A percentile compares a stretch with the other conserved stretches of the same genome.
These are phyloP conservation scores for Phialophora tarda DNA, from an alignment of 2,329 filamentous ascomycete genomes.

Conservation along the genomic window DNA sequence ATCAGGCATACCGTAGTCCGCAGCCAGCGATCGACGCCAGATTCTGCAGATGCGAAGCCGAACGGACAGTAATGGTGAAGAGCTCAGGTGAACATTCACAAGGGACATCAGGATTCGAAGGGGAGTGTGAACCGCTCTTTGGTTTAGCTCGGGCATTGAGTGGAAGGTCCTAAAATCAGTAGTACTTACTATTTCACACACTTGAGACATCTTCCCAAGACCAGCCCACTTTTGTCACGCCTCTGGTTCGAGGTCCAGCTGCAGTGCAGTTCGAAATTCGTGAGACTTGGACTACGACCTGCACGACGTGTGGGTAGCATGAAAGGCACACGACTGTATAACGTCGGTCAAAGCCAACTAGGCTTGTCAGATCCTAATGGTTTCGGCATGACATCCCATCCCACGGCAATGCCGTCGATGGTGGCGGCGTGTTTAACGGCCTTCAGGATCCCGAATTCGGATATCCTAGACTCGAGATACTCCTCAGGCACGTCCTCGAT, in stretches of 20 bases:
- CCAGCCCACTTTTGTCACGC: neutral
- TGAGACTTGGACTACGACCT: neutral
- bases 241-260: neutral
- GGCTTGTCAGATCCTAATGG: slow-evolving; percentile 54
- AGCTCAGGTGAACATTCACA: neutral
- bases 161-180: neutral
- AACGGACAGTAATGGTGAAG: neutral
- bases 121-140: neutral
- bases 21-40: neutral
- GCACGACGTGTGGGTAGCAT: neutral
- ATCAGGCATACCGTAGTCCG: slow-evolving; percentile 61
- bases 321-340: neutral
- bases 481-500: slow-evolving; percentile 43
- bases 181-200: neutral
- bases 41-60: neutral
- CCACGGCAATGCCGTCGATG: slow-evolving; percentile 54
- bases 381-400: slow-evolving; percentile 61
- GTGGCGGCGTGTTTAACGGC: slow-evolving; percentile 57
- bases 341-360: slow-evolving; percentile 18
- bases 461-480: slow-evolving; percentile 54
- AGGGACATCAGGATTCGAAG: neutral
- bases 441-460: slow-evolving; percentile 55
- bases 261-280: neutral
- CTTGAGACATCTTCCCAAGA: neutral
- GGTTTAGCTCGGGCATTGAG: neutral